A percentile compares a stretch with the other conserved stretches of the same genome.
Conservation (phyloP, 2,329 filamentous ascomycete genomes). For the Myotisia sp. region DNA sequence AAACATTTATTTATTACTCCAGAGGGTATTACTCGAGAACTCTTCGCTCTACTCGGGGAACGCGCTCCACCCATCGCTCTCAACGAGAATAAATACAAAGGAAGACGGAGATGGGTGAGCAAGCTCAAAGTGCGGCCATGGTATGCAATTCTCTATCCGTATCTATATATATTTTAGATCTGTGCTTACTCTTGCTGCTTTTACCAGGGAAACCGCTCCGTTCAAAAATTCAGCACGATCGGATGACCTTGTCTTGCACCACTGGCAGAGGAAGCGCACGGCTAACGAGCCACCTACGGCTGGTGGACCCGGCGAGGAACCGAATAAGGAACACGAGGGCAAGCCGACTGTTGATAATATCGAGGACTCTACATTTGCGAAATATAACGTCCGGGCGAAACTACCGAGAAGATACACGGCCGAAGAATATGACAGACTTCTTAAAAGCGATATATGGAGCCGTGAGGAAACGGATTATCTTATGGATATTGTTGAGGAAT, state of each 20-base stretch:
- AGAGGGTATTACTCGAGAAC: conserved; percentile 38
- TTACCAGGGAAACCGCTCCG: conserved; percentile 53
- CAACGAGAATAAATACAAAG: conserved; percentile 40
- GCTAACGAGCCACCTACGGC: conserved; percentile 24
- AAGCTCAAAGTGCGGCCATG: conserved; percentile 31
- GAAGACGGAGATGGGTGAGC: conserved; percentile 34
- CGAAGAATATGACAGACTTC: conserved; percentile 64
- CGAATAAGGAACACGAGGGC: conserved; percentile 19
- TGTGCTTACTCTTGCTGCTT: conserved; percentile 19
- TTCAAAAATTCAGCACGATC: conserved; percentile 67
- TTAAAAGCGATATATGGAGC: conserved; percentile 68
- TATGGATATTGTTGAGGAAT: conserved; percentile 58
- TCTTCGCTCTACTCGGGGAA: conserved; percentile 38
- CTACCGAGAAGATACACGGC: conserved; percentile 65
- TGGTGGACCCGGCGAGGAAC: conserved; percentile 25
- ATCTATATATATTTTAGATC: conserved; percentile 4
- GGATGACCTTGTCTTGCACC: conserved; percentile 57
- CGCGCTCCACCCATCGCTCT: conserved; percentile 39
- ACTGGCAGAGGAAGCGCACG: conserved; percentile 61
- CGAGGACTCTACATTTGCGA: conserved; percentile 52
- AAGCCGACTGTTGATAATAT: conserved; percentile 18
- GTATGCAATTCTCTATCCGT: conserved; percentile 17
- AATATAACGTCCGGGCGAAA: conserved; percentile 71
- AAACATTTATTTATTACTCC: conserved; percentile 9
- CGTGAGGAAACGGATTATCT: conserved; percentile 91